Percentiles rank a stretch among this genome's conserved stretches.
Conservation (phyloP, 1,284 basidiomycete species). For the Cutaneotrichosporon cutaneum region DNA sequence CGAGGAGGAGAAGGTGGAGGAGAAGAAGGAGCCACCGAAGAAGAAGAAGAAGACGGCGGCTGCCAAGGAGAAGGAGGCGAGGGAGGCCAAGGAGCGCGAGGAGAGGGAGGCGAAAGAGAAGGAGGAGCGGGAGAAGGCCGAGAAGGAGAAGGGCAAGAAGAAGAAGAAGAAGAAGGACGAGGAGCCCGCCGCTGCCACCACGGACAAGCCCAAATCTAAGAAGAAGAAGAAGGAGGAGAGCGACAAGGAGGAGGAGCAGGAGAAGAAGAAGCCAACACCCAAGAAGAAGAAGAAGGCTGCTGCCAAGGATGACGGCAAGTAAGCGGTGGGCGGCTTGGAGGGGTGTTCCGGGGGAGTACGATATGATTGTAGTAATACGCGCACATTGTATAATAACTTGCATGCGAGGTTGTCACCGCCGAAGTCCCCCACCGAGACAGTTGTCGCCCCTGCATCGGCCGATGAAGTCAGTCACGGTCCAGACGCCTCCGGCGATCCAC, state of each 20-base stretch:
- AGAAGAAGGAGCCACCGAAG: conserved; percentile 12
- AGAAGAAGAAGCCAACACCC: background rate
- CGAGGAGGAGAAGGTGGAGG: conserved; percentile 14
- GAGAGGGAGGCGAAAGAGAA: conserved; percentile 15
- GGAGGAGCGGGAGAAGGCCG: conserved; percentile 11
- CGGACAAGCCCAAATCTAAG: conserved; percentile 13
- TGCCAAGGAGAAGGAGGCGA: conserved; percentile 6
- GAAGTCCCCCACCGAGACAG: no score
- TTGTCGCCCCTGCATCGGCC: no score
- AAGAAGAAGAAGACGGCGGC: conserved; percentile 22
- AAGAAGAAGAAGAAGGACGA: conserved; percentile 14
- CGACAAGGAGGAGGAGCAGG: conserved; percentile 14
- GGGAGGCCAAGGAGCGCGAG: conserved; percentile 8
- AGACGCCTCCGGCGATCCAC: no score
- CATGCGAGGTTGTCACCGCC: background rate
- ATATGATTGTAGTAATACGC: background rate
- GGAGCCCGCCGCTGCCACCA: background rate
- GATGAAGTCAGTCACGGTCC: no score
- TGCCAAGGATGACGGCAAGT: background rate
- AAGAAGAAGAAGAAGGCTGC: no score
- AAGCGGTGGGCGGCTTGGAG: background rate
- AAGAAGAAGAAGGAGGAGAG: conserved; percentile 15
- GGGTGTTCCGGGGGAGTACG: background rate
- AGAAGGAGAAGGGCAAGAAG: conserved; percentile 7
- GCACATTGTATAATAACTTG: background rate